Evolutionary conservation across 345 rosid genomes (phyloP), one percentile per base, ranked within the genome.

Genomic region (Tarenaya hassleriana): DNA sequence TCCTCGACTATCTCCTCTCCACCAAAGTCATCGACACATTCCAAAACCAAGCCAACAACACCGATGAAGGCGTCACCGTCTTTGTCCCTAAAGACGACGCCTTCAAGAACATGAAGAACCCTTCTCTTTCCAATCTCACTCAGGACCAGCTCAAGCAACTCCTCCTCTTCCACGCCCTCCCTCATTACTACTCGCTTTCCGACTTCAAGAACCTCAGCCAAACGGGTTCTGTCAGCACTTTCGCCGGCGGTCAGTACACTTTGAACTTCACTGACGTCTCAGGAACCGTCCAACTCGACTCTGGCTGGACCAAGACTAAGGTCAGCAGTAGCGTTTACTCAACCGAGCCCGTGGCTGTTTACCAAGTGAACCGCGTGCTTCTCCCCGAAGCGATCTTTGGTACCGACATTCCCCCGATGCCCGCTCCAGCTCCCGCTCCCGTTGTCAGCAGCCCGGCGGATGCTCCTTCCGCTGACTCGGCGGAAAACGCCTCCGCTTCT

Each of bases 341-440:
- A 3, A 83, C 94, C 1, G 68, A 79, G 13, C 98, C 90, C 1
- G 88, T 88, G 12, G 95, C 98, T 9, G 33, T 92, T 12, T 92
- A 84, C 74, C 80, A 88, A 67, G 90, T 92, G 8, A 76, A 88
- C 27, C 73, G 60, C 9, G 94, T 88, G 57, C 84, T 88, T 39
- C 75, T 87, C 40, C 96, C 98, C 0, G 87, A 78, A 61, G 88
- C 88, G 1, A 88, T 92, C 59, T 92, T 87, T 44, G 96, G 98
- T 16, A 81, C 90, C 0, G 82, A 92, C 57, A 83, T 92, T 0
- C 95, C 98, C 49, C 95, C 98, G 46, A 70, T 69, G 48, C 77
- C 96, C 4, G 94, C 94, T 34, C 96, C 96, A 4, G 88, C 95
- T 10, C 95, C 92, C 0, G 80, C 92, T 58, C 96, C 96, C 44